Conservation (phyloP, 1,284 basidiomycete genomes). For the Mycosarcoma maydis region DNA sequence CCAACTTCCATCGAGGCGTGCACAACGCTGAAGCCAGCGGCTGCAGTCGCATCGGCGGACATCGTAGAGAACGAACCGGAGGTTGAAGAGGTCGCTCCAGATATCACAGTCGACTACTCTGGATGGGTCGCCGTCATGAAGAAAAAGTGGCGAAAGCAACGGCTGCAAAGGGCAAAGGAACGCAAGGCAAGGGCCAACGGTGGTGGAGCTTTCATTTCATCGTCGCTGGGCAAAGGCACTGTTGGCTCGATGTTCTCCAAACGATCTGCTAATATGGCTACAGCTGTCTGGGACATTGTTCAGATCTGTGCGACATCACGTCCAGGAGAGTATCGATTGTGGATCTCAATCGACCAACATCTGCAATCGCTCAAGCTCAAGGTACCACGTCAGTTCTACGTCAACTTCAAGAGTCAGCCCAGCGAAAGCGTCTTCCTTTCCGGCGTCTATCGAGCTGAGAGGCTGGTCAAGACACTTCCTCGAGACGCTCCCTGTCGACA, state of each 20-base stretch:
- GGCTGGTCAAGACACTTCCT: conserved; percentile 82
- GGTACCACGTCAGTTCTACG: conserved; percentile 89
- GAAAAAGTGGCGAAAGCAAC: conserved; percentile 79
- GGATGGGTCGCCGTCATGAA: conserved; percentile 84
- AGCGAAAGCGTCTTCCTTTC: conserved; percentile 74
- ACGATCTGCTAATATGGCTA: conserved; percentile 74
- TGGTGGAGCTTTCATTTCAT: conserved; percentile 10
- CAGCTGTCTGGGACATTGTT: conserved; percentile 88
- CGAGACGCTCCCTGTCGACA: conserved; percentile 80
- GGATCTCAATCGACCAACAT: conserved; percentile 85
- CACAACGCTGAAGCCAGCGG: conserved; percentile 7
- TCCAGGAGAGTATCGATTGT: conserved; percentile 86
- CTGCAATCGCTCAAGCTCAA: conserved; percentile 82
- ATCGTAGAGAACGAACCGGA: conserved; percentile 35
- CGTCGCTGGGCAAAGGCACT: conserved; percentile 43
- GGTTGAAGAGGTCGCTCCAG: conserved; percentile 51
- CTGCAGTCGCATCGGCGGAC: conserved; percentile 12
- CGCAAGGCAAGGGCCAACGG: conserved; percentile 63
- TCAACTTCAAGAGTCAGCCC: conserved; percentile 81
- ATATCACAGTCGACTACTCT: conserved; percentile 73
- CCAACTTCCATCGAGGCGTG: conserved; percentile 29
- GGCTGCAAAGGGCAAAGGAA: conserved; percentile 66
- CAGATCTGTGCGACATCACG: conserved; percentile 83
- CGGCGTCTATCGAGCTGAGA: conserved; percentile 75
- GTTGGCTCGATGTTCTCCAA: conserved; percentile 79